phyloP scores from a whole-genome alignment of 1,284 basidiomycete genomes.

The Naganishia liquefaciens region DNA sequence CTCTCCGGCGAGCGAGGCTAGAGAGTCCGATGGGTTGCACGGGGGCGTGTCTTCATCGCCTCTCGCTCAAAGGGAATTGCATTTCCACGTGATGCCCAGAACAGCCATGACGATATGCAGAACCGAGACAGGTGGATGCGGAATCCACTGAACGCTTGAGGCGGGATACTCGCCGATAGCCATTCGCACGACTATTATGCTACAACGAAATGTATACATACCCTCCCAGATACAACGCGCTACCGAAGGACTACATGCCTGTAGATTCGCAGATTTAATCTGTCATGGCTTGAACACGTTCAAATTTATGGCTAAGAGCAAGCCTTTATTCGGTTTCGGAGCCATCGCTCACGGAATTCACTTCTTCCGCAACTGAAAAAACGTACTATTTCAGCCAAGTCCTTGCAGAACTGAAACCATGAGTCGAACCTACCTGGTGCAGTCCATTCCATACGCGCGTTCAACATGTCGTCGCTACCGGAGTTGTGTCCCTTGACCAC shows the following conservation, averaged over 20 bases:
- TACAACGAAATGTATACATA: not conserved
- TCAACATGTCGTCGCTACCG: no score
- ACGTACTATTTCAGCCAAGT: no score
- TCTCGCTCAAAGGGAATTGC: no score
- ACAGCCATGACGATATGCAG: not conserved
- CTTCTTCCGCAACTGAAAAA: not conserved
- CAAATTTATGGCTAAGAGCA: not conserved
- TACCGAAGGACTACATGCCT: not conserved
- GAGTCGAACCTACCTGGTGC: no score
- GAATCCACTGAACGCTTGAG: not conserved
- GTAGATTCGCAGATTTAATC: not conserved
- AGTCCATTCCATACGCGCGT: no score
- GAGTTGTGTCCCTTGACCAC: no score
- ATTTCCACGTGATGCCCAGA: no score
- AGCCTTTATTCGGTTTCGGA: not conserved
- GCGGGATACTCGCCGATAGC: not conserved
- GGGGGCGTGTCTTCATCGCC: no score
- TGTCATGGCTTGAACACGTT: not conserved
- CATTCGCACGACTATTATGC: not conserved
- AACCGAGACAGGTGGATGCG: not conserved
- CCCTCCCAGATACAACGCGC: not conserved
- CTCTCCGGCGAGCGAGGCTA: no score
- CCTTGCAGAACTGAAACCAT: no score
- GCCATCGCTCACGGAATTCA: not conserved
- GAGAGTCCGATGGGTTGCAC: no score